phyloP scores from a whole-genome alignment of 1,139 yeast genomes.

The Maudiozyma humilis region DNA sequence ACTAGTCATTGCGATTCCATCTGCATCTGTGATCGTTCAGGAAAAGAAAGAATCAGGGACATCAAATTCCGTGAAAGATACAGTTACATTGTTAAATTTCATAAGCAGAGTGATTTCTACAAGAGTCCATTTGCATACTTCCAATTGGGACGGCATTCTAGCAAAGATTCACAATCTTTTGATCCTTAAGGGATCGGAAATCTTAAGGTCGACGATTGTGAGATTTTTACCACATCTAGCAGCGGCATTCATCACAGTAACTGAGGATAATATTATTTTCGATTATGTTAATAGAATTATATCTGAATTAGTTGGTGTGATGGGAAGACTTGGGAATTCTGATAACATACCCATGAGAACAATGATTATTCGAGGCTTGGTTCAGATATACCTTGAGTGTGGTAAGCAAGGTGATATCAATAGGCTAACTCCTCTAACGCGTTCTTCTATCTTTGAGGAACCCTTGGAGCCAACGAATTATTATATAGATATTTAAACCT shows the following conservation, averaged over 20 bases:
- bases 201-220: conserved; percentile 13
- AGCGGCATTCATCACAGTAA: conserved; percentile 7
- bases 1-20: conserved; percentile 16
- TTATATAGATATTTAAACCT: too few relatives aligned
- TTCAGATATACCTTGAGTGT: conserved; percentile 15
- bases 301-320: conserved; percentile 12
- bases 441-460: background rate
- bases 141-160: conserved; percentile 37
- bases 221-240: conserved; percentile 18
- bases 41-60: conserved; percentile 7
- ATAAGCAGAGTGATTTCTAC: conserved; percentile 30
- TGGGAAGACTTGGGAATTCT: conserved; percentile 7
- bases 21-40: conserved; percentile 5
- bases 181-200: conserved; percentile 15
- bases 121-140: conserved; percentile 29
- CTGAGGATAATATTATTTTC: background rate
- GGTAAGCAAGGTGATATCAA: conserved; percentile 9
- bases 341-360: conserved; percentile 6
- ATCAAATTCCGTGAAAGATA: conserved; percentile 2
- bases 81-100: conserved; percentile 14
- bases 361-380: conserved; percentile 15
- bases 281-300: conserved; percentile 1
- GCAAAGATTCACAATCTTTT: conserved; percentile 52
- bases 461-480: too few relatives aligned
- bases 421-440: conserved; percentile 2